Conservation (phyloP, 805 yeast genomes). For the Ogataea pilisensis region DNA sequence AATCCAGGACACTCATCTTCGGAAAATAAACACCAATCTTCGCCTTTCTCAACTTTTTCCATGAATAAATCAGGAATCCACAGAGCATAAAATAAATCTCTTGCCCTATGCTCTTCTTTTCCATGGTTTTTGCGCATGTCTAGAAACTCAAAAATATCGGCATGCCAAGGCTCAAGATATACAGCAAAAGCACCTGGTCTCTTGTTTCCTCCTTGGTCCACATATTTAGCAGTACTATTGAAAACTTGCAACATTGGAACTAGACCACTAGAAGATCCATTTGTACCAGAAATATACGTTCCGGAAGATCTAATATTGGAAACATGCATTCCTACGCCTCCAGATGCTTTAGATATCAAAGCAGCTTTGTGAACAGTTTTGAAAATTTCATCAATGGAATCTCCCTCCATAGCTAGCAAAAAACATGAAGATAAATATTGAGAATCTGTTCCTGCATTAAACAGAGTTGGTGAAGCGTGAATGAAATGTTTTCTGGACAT, state of each 20-base stretch:
- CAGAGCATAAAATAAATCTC: constrained; percentile 88
- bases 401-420: constrained; percentile 85
- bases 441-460: constrained; percentile 85
- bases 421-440: constrained; percentile 91
- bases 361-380: constrained; percentile 87
- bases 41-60: constrained; percentile 78
- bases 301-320: constrained; percentile 86
- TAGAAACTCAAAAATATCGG: constrained; percentile 81
- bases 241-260: constrained; percentile 96
- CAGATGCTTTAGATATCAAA: constrained; percentile 87
- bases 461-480: constrained; percentile 93
- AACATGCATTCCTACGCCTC: constrained; percentile 90
- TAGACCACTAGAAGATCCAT: constrained; percentile 88
- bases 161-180: constrained; percentile 96
- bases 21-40: constrained; percentile 85
- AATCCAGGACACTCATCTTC: constrained; percentile 88
- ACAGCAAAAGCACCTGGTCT: constrained; percentile 97
- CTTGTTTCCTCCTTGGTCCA: constrained; percentile 97
- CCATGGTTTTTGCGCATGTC: constrained; percentile 92
- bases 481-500: constrained; percentile 88
- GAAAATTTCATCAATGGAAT: constrained; percentile 93
- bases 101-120: constrained; percentile 87
- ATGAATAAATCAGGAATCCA: constrained; percentile 96
- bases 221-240: constrained; percentile 94
- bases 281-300: constrained; percentile 84